phyloP scores from a whole-genome alignment of 169 alveolate genomes.

The Eimeria sp. region DNA sequence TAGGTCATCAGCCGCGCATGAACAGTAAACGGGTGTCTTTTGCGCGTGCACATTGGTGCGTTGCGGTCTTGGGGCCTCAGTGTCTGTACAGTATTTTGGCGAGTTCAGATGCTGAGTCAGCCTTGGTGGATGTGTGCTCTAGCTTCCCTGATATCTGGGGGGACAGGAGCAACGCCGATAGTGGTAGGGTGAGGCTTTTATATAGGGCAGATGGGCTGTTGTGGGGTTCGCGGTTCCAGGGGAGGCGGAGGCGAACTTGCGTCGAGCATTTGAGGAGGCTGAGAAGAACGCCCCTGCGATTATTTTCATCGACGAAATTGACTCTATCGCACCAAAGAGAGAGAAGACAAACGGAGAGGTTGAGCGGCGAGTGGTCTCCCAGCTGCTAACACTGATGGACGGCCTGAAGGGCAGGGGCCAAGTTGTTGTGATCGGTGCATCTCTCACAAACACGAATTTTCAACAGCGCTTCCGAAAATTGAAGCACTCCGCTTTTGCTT shows the following conservation, averaged over 20 bases:
- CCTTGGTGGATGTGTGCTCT: not conserved
- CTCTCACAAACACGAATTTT: not conserved
- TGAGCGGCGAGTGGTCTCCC: conserved; percentile 99
- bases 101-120: not conserved
- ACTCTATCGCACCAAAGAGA: conserved; percentile 99
- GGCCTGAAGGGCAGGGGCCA: conserved; percentile 99
- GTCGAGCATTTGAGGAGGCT: conserved; percentile 99
- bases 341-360: conserved; percentile 99
- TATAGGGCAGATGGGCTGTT: conserved; percentile 97
- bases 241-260: conserved; percentile 99
- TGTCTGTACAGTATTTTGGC: not conserved
- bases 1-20: not conserved
- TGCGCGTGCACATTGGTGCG: not conserved
- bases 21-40: not conserved
- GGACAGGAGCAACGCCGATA: not conserved
- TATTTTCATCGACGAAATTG: conserved; percentile 99
- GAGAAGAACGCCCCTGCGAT: conserved; percentile 99
- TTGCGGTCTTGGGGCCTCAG: not conserved
- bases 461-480: not conserved
- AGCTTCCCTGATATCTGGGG: not conserved
- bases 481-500: not conserved
- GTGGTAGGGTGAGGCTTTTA: not conserved
- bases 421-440: conserved; percentile 97
- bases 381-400: conserved; percentile 99
- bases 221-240: conserved; percentile 94